Conservation (phyloP, 306 rosid genomes). For the Glycyrrhiza uralensis region DNA sequence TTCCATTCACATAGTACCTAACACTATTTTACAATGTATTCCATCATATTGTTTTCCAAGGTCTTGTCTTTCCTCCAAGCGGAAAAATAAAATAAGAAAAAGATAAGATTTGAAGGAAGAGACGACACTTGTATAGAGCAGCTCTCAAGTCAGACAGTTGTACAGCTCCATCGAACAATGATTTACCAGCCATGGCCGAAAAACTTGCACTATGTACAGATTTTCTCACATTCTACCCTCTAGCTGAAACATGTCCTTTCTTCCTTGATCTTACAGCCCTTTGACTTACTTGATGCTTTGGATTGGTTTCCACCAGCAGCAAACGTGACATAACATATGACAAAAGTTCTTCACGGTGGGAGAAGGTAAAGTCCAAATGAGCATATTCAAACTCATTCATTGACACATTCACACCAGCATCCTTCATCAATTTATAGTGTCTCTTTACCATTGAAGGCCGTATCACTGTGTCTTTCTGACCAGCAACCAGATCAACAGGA, state of each 20-base stretch:
- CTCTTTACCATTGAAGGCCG: conserved; percentile 83
- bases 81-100: neutral
- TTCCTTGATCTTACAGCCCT: conserved; percentile 37
- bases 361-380: conserved; percentile 91
- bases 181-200: conserved; percentile 5
- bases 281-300: conserved; percentile 33
- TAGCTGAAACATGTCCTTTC: conserved; percentile 32
- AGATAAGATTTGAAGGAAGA: conserved; percentile 16
- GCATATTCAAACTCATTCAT: conserved; percentile 82
- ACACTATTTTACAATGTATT: conserved; percentile 25
- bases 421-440: conserved; percentile 74
- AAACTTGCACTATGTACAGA: neutral
- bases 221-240: conserved; percentile 8
- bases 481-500: conserved; percentile 91
- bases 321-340: conserved; percentile 78
- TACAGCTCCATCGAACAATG: conserved; percentile 11
- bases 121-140: neutral
- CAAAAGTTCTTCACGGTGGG: conserved; percentile 87
- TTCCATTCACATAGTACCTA: neutral
- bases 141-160: neutral
- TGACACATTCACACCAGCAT: conserved; percentile 60
- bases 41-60: neutral
- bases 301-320: conserved; percentile 56
- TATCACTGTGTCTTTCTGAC: conserved; percentile 78
- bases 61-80: conserved; percentile 11